phyloP scores from a whole-genome alignment of 352 stramenopile species.

The Elongisporangium prolatum region DNA sequence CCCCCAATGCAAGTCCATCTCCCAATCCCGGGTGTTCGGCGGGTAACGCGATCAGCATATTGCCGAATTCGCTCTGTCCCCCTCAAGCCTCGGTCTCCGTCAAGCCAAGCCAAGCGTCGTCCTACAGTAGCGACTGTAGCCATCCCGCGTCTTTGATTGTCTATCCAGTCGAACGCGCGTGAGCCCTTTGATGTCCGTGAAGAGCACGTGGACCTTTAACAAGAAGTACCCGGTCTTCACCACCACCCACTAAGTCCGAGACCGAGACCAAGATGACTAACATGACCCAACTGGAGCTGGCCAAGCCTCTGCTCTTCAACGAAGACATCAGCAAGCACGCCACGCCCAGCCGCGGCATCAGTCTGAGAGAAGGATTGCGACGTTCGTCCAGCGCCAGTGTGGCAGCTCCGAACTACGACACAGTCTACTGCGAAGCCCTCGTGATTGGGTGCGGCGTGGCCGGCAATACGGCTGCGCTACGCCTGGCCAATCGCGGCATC shows the following conservation, averaged over 20 bases:
- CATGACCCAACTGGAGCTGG: constrained; percentile 58
- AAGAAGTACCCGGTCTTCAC: constrained; percentile 80
- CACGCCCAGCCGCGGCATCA: constrained; percentile 30
- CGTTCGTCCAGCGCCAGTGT: constrained; percentile 29
- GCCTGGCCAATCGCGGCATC: constrained; percentile 67
- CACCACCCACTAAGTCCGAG: constrained; percentile 50
- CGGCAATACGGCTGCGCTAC: constrained; percentile 67
- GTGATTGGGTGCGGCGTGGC: constrained; percentile 79
- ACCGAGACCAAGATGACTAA: constrained; percentile 10
- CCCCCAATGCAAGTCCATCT: constrained; percentile 4
- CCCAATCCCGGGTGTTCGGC: constrained; percentile 20
- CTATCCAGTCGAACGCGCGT: constrained; percentile 8
- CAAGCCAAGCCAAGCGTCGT: constrained; percentile 11
- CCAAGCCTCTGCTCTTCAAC: constrained; percentile 27
- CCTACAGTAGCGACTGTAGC: constrained; percentile 1
- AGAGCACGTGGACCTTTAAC: constrained; percentile 80
- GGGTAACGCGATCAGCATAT: constrained; percentile 69
- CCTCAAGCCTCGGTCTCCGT: constrained; percentile 17
- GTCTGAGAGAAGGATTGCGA: constrained; percentile 8
- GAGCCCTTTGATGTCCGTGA: constrained; percentile 67
- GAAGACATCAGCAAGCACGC: constrained; percentile 9
- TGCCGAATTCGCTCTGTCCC: constrained; percentile 40
- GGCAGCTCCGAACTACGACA: constrained; percentile 29
- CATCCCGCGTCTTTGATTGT: neutral
- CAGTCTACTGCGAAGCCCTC: constrained; percentile 54